A percentile compares a stretch with the other conserved stretches of the same genome.
Evolutionary conservation across 1,284 basidiomycete genomes (phyloP).

Genomic region (Meira miltonrushii): DNA sequence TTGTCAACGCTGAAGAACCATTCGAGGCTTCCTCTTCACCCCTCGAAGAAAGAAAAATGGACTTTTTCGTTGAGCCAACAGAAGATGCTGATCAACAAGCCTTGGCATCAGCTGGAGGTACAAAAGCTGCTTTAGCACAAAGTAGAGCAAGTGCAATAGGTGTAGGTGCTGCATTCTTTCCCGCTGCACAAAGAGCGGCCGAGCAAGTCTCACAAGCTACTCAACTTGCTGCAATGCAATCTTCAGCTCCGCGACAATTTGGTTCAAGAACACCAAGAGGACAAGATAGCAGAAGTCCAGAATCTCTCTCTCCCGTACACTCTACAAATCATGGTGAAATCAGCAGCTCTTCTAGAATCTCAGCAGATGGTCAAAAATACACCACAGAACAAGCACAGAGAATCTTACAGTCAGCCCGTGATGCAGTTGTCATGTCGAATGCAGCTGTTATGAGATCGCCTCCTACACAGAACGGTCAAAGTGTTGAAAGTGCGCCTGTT

Average conservation of each 20-base stretch:
- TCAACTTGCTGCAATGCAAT: not conserved
- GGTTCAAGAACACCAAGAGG: not conserved
- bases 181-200: conserved; percentile 4
- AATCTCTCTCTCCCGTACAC: not conserved
- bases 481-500: too few relatives aligned
- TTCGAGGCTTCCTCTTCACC: conserved; percentile 26
- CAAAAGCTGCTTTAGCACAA: conserved; percentile 32
- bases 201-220: conserved; percentile 3
- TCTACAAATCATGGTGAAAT: not conserved
- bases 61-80: not conserved
- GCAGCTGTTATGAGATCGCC: not conserved
- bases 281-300: not conserved
- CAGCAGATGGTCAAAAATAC: not conserved
- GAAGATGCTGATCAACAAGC: conserved; percentile 10
- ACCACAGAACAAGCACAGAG: not conserved
- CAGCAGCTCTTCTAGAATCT: not conserved
- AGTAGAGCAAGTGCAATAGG: conserved; percentile 14
- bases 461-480: not conserved
- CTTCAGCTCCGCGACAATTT: not conserved
- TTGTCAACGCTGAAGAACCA: conserved; percentile 23
- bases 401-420: not conserved
- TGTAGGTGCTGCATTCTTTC: conserved; percentile 20
- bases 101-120: conserved; percentile 21
- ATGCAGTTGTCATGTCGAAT: not conserved
- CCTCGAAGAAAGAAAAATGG: conserved; percentile 1